These are phyloP conservation scores for Climacium dendroides DNA, from an alignment of 225 moss, liverwort and hornwort genomes.

Conservation along the genomic window DNA sequence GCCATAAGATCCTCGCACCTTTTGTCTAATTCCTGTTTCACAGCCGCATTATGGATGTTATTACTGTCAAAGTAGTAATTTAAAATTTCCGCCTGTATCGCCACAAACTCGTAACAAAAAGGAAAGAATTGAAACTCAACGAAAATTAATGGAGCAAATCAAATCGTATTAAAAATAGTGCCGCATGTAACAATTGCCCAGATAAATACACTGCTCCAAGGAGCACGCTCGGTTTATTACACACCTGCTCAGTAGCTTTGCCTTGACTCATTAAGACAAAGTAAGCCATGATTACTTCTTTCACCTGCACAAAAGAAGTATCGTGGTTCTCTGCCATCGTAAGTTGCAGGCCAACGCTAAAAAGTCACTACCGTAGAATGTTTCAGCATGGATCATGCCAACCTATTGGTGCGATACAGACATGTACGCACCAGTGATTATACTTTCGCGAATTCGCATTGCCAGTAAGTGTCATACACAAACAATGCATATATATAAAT, in stretches of 20 bases:
- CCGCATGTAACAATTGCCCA: neutral
- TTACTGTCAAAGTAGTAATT: neutral
- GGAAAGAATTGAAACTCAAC: neutral
- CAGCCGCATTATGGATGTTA: neutral
- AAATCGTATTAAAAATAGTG: neutral
- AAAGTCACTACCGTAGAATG: neutral
- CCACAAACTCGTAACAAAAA: neutral
- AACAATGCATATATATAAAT: neutral
- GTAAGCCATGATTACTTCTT: slow-evolving; percentile 57
- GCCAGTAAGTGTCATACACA: neutral
- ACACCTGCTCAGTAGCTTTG: slow-evolving; percentile 40
- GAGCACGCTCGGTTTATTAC: neutral
- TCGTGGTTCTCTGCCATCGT: neutral
- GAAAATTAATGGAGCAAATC: neutral
- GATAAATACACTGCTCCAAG: neutral
- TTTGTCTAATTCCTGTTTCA: slow-evolving; percentile 41
- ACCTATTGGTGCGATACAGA: neutral
- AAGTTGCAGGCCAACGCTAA: neutral
- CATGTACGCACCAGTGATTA: neutral
- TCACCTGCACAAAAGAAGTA: slow-evolving; percentile 33
- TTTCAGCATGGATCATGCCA: neutral
- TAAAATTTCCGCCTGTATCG: neutral
- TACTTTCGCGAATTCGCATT: neutral
- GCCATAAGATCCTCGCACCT: slow-evolving; percentile 45
- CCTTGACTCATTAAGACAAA: slow-evolving; percentile 55